A percentile compares a stretch with the other conserved stretches of the same genome.
Evolutionary conservation across 345 rosid genomes (phyloP).

Genomic region (Salix koriyanagi): DNA sequence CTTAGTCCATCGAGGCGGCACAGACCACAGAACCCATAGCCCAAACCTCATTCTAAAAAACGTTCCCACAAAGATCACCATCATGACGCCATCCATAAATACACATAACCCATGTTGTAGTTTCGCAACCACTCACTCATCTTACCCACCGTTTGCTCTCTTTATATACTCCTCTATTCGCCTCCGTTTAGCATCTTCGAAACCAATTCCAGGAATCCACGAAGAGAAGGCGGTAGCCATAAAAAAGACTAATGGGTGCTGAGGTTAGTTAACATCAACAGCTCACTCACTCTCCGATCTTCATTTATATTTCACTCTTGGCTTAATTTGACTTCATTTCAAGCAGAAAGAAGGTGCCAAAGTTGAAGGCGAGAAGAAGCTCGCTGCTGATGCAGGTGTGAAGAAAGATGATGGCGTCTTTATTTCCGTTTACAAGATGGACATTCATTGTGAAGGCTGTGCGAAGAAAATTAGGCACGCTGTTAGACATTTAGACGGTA

Average conservation of each 20-base stretch:
- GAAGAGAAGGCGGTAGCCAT: too few species aligned
- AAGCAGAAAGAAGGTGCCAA: slow-evolving; percentile 39
- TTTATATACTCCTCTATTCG: slow-evolving; percentile 30
- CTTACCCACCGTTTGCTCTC: neutral
- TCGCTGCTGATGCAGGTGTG: slow-evolving; percentile 19
- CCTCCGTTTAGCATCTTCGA: slow-evolving; percentile 28
- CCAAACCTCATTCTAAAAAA: slow-evolving; percentile 20
- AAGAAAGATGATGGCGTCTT: slow-evolving; percentile 28
- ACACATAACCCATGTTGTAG: neutral
- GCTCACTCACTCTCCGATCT: neutral
- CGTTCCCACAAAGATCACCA: slow-evolving; percentile 3
- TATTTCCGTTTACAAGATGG: slow-evolving; percentile 57
- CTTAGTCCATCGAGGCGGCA: slow-evolving; percentile 42
- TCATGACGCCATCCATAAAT: slow-evolving; percentile 5
- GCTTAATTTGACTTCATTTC: neutral
- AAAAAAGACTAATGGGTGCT: slow-evolving; percentile 13
- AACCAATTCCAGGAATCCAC: neutral
- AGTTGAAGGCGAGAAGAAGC: slow-evolving; percentile 47
- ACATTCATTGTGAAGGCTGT: slow-evolving; percentile 91
- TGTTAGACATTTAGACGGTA: slow-evolving; percentile 27
- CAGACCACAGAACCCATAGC: neutral
- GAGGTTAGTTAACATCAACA: slow-evolving; percentile 37
- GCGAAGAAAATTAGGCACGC: slow-evolving; percentile 45
- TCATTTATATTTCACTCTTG: neutral
- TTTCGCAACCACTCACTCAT: neutral